Evolutionary conservation across 2,329 filamentous ascomycete species (phyloP).

Genomic region (Pseudogymnoascus sp.): DNA sequence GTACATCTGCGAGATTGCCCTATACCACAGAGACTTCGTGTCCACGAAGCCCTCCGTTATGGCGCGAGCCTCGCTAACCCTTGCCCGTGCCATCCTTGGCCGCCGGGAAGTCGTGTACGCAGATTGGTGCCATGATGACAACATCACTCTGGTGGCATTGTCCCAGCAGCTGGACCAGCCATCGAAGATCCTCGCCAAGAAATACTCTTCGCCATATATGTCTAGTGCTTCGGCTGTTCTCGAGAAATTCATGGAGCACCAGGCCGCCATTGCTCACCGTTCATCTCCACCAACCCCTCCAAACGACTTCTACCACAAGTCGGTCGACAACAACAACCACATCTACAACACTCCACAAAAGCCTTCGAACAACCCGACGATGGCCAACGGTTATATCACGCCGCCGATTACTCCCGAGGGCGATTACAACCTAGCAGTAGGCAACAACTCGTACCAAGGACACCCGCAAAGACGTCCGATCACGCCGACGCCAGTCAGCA

Average conservation of each 20-base stretch:
- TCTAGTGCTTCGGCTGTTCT: conserved; percentile 56
- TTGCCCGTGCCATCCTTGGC: conserved; percentile 78
- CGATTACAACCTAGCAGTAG: conserved; percentile 37
- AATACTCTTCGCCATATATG: conserved; percentile 59
- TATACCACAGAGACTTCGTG: conserved; percentile 96
- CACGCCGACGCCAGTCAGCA: conserved; percentile 50
- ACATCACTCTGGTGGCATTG: conserved; percentile 48
- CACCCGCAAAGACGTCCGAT: conserved; percentile 45
- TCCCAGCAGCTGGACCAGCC: conserved; percentile 56
- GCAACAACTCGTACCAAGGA: conserved; percentile 21
- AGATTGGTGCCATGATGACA: conserved; percentile 69
- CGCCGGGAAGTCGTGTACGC: conserved; percentile 67
- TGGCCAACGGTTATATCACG: conserved; percentile 70
- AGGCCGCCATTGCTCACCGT: conserved; percentile 45
- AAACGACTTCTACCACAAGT: conserved; percentile 43
- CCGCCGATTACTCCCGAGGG: conserved; percentile 79
- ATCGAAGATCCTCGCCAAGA: conserved; percentile 58
- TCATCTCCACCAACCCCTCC: conserved; percentile 56
- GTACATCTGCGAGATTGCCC: conserved; percentile 89
- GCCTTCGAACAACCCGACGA: conserved; percentile 53
- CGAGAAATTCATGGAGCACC: conserved; percentile 58
- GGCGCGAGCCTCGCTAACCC: conserved; percentile 76
- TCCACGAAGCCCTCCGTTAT: conserved; percentile 86
- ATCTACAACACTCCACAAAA: conserved; percentile 76
- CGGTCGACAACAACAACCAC: conserved; percentile 37